Conservation (phyloP, 2,329 filamentous ascomycete species). For the Verticillium dahliae region DNA sequence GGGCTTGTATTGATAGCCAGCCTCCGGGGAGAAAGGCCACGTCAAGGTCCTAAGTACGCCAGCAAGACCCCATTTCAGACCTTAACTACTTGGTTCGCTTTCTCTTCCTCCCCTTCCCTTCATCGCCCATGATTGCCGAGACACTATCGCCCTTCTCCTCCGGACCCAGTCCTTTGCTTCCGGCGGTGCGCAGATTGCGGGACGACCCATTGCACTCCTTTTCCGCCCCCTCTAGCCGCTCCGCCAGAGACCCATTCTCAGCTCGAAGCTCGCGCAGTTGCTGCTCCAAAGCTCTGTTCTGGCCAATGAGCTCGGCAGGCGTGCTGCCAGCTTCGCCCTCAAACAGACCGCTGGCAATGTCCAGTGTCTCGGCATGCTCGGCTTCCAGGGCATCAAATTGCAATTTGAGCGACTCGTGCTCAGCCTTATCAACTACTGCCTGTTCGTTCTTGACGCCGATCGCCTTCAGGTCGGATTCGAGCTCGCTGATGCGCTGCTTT, state of each 20-base stretch:
- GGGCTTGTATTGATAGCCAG: not conserved
- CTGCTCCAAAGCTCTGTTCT: not conserved
- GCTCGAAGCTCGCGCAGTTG: not conserved
- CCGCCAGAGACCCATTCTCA: not conserved
- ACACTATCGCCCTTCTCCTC: not conserved
- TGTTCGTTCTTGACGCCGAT: not conserved
- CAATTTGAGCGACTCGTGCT: not conserved
- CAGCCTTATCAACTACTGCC: not conserved
- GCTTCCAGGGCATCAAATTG: not conserved
- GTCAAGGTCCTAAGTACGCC: too few relatives aligned
- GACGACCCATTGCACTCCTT: not conserved
- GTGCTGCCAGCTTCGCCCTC: not conserved
- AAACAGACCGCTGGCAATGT: not conserved
- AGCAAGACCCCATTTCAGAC: not conserved
- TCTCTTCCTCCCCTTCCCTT: not conserved
- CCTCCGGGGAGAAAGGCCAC: not conserved
- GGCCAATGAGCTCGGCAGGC: not conserved
- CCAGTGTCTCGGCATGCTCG: not conserved
- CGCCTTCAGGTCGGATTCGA: not conserved
- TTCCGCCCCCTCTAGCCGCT: not conserved
- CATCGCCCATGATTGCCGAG: not conserved
- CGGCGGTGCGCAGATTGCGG: not conserved
- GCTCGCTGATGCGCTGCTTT: not conserved
- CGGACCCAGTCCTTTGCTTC: not conserved
- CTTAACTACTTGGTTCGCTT: not conserved